Conservation (phyloP, 768 basidiomycete genomes). For the Boletus vermiculosoides region DNA sequence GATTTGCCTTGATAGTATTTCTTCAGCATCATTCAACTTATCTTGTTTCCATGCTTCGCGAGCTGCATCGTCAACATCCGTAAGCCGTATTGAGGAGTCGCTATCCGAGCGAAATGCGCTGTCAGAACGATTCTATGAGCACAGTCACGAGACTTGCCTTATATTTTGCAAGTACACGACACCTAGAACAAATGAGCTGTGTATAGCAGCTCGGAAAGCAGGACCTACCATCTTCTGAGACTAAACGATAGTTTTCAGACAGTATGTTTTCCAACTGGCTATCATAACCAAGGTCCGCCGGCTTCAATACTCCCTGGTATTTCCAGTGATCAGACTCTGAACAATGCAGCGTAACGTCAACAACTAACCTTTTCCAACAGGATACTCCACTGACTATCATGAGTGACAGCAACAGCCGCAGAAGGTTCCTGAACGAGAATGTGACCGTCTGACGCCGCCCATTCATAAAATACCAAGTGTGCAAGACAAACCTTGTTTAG, state of each 20-base stretch:
- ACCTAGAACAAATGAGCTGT: neutral
- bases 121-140: neutral
- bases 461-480: neutral
- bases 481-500: neutral
- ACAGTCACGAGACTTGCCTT: neutral
- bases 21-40: constrained; percentile 9
- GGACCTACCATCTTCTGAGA: neutral
- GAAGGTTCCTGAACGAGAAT: neutral
- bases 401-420: constrained; percentile 5
- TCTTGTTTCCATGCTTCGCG: constrained; percentile 4
- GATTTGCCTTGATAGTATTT: constrained; percentile 7
- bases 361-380: constrained; percentile 3
- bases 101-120: neutral
- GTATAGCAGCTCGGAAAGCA: neutral
- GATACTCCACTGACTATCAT: constrained; percentile 11
- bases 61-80: neutral
- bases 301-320: neutral
- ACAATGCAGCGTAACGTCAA: neutral
- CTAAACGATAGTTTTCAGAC: neutral
- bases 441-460: neutral
- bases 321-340: neutral
- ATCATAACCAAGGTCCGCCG: neutral
- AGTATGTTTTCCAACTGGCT: neutral
- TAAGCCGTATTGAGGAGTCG: constrained; percentile 5
- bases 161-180: neutral